phyloP scores from a whole-genome alignment of 2,329 filamentous ascomycete species.

The Aspergillus eucalypticola region DNA sequence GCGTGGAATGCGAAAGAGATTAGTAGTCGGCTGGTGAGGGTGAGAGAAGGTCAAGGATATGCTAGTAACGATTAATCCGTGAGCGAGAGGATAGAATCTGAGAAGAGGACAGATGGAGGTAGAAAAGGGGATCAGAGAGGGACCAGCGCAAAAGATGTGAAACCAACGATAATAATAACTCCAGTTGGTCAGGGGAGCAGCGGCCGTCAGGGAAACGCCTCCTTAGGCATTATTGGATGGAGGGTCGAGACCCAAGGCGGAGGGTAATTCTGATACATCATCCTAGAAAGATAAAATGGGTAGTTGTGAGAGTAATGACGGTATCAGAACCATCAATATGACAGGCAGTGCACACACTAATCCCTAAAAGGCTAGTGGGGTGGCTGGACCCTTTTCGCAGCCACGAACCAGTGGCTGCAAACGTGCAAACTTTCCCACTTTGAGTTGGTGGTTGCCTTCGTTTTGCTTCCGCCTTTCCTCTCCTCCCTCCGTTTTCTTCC shows the following conservation, averaged over 20 bases:
- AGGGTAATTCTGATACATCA: slow-evolving; percentile 17
- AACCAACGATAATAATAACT: slow-evolving; percentile 7
- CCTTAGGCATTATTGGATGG: slow-evolving; percentile 15
- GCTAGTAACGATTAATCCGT: neutral
- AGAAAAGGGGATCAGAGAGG: slow-evolving; percentile 12
- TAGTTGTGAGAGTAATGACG: neutral
- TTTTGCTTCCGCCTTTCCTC: slow-evolving; percentile 9
- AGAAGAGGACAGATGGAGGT: slow-evolving; percentile 15
- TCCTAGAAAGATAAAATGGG: too few relatives aligned
- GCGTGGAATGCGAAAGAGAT: slow-evolving; percentile 6
- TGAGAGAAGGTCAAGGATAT: slow-evolving; percentile 3
- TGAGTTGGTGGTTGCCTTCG: slow-evolving; percentile 12
- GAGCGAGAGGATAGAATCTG: neutral
- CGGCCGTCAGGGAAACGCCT: slow-evolving; percentile 14
- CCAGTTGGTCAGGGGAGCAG: slow-evolving; percentile 30
- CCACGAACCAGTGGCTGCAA: slow-evolving; percentile 6
- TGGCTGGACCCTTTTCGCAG: slow-evolving; percentile 20
- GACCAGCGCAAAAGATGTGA: slow-evolving; percentile 11
- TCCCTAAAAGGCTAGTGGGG: slow-evolving; percentile 18
- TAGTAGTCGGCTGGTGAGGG: neutral
- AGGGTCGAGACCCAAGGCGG: slow-evolving; percentile 17
- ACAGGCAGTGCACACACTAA: slow-evolving; percentile 22
- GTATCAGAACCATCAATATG: slow-evolving; percentile 15
- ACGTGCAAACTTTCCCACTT: slow-evolving; percentile 11
- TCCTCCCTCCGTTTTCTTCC: slow-evolving; percentile 8